Conservation (phyloP, 108 stramenopile species). For the Skeletonema menzelii region DNA sequence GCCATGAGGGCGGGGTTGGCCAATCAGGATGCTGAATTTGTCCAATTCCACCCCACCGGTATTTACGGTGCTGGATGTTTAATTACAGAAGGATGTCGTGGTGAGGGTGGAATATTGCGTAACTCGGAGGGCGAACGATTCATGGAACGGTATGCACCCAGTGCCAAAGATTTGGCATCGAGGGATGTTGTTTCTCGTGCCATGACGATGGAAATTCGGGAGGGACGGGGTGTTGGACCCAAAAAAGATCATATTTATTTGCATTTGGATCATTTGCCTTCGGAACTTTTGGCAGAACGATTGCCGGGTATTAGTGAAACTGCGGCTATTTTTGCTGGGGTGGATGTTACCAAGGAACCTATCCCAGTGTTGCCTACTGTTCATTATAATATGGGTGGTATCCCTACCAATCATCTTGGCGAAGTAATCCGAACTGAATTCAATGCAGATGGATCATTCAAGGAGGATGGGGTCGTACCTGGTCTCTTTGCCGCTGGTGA, state of each 20-base stretch:
- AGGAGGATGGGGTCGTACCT: slow-evolving; percentile 88
- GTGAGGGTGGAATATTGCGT: slow-evolving; percentile 97
- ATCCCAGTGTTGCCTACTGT: slow-evolving; percentile 96
- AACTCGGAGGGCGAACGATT: slow-evolving; percentile 98
- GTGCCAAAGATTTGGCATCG: slow-evolving; percentile 98
- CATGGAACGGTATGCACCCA: slow-evolving; percentile 99
- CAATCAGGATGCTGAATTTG: slow-evolving; percentile 98
- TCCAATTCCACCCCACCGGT: slow-evolving; percentile 99
- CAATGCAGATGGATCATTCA: slow-evolving; percentile 54
- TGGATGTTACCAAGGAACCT: slow-evolving; percentile 99
- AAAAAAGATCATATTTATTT: slow-evolving; percentile 97
- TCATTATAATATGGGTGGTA: slow-evolving; percentile 93
- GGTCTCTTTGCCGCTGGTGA: slow-evolving; percentile 99
- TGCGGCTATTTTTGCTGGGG: slow-evolving; percentile 98
- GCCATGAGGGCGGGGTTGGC: slow-evolving; percentile 87
- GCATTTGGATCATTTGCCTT: slow-evolving; percentile 98
- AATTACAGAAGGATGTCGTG: slow-evolving; percentile 99
- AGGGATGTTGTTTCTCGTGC: slow-evolving; percentile 98
- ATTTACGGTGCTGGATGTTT: slow-evolving; percentile 99
- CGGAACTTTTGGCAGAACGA: slow-evolving; percentile 95
- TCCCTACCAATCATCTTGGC: slow-evolving; percentile 97
- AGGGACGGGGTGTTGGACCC: slow-evolving; percentile 97
- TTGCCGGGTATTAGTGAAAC: slow-evolving; percentile 98
- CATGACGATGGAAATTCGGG: slow-evolving; percentile 99
- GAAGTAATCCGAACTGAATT: slow-evolving; percentile 93